Evolutionary conservation across 768 basidiomycete species (phyloP), one percentile per base, ranked within the genome.

Genomic region (Mycena pura): DNA sequence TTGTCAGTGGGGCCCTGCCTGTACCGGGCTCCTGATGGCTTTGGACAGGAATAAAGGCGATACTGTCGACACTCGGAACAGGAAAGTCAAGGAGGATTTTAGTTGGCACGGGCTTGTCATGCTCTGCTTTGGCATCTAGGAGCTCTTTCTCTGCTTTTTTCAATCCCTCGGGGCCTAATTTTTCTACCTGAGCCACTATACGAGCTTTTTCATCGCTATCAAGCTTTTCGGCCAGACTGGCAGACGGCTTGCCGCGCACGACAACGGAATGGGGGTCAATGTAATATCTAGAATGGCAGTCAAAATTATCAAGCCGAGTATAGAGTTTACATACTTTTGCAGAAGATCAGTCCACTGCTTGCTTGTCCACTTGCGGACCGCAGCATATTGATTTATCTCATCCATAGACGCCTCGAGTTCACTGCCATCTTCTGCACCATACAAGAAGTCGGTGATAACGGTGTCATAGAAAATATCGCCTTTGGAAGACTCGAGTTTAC

Each of bases 181-280:
- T 73, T 62, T 83, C 77, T 29, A 89, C 83, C 72, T 95, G 93
- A 9, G 79, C 80, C 3, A 82, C 84, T 25, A 95, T 78, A 52
- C 96, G 88, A 14, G 80, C 84, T 72, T 91, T 93, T 72, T 97
- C 95, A 29, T 89, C 87, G 40, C 81, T 80, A 67, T 95, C 92
- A 24, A 99, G 82, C 65, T 87, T 87, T 32, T 90, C 89, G 0
- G 91, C 92, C 27, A 99, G 83, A 14, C 76, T 77, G 5, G 93
- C 90, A 1, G 97, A 99, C 4, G 97, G 97, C 70, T 88, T 93
- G 22, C 96, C 96, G 29, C 88, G 74, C 46, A 98, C 79, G n/a
- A 93, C 86, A 43, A 93, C 80, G 21, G 87, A 85, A 19, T 88
- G 82, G 0, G 86, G 84, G 56, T 91, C 83, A 47, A 95, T 78